These are phyloP conservation scores for Neonectria hederae DNA, from an alignment of 2,329 filamentous ascomycete species.

Conservation along the genomic window DNA sequence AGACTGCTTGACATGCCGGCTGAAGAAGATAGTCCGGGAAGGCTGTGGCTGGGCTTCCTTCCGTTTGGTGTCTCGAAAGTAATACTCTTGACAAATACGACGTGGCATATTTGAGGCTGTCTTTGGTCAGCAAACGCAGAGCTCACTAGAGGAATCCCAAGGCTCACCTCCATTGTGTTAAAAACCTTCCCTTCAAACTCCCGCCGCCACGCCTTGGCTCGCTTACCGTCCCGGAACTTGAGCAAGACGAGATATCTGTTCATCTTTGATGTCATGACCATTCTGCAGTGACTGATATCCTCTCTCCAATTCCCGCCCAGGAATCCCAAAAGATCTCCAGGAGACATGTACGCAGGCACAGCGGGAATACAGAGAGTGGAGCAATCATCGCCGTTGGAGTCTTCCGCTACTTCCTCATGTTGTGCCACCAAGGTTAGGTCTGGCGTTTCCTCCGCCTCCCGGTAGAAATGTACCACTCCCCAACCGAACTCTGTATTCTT, in stretches of 20 bases:
- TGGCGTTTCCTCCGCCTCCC: constrained; percentile 80
- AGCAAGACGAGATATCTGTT: constrained; percentile 96
- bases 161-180: constrained; percentile 82
- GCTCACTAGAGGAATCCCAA: neutral
- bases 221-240: constrained; percentile 83
- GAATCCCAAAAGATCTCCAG: constrained; percentile 90
- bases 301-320: constrained; percentile 87
- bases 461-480: constrained; percentile 94
- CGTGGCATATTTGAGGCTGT: constrained; percentile 91
- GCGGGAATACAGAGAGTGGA: constrained; percentile 93
- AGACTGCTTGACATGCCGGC: constrained; percentile 55
- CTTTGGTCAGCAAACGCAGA: constrained; percentile 28
- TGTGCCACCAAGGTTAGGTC: constrained; percentile 53
- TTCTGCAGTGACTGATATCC: constrained; percentile 90
- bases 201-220: constrained; percentile 81
- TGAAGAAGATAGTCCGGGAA: constrained; percentile 65
- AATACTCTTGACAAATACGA: constrained; percentile 93
- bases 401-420: constrained; percentile 42
- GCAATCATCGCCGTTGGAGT: constrained; percentile 67
- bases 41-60: constrained; percentile 60
- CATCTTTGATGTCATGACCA: constrained; percentile 88
- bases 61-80: constrained; percentile 75
- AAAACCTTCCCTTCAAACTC: constrained; percentile 95
- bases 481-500: constrained; percentile 83
- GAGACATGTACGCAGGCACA: constrained; percentile 92